Percentiles rank a stretch among this genome's conserved stretches.
These are phyloP conservation scores for Trypanosoma mega DNA, from an alignment of 208 protist species.

Conservation along the genomic window DNA sequence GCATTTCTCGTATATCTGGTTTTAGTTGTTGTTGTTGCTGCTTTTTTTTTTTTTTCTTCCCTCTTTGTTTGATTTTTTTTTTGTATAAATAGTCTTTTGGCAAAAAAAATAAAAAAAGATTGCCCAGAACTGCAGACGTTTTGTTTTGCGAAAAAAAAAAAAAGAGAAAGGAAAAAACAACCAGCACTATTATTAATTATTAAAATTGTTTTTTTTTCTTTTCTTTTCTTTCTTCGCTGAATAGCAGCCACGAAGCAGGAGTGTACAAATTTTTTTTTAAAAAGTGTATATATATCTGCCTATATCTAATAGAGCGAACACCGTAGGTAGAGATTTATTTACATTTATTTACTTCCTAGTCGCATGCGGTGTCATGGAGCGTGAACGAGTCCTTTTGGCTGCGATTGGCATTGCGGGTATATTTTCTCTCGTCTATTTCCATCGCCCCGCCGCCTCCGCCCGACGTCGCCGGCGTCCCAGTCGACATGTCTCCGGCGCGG, in stretches of 20 bases:
- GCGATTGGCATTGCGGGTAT: constrained; percentile 32
- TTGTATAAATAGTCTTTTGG: not conserved
- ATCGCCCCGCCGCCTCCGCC: constrained; percentile 46
- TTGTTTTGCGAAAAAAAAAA: too few relatives aligned
- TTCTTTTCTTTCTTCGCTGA: too few relatives aligned
- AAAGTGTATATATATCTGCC: too few relatives aligned
- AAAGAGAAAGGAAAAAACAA: too few relatives aligned
- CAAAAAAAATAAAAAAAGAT: not conserved
- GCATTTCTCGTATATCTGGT: not conserved
- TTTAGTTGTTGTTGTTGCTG: constrained; percentile 8
- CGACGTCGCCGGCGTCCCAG: constrained; percentile 33
- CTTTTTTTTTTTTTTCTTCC: constrained; percentile 4
- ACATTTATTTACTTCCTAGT: not conserved
- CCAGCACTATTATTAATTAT: too few relatives aligned
- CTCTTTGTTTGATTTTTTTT: not conserved
- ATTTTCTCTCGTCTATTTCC: constrained; percentile 41
- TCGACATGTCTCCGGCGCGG: constrained; percentile 8
- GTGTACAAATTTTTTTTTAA: too few relatives aligned
- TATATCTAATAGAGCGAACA: too few relatives aligned
- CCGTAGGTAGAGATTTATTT: not conserved
- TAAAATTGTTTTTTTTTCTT: too few relatives aligned
- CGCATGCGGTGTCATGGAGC: constrained; percentile 31
- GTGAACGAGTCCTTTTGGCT: constrained; percentile 48
- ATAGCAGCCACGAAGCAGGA: too few relatives aligned
- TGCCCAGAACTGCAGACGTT: too few relatives aligned